These are phyloP conservation scores for Plenodomus tracheiphilus DNA, from an alignment of 2,329 filamentous ascomycete species.

Conservation along the genomic window DNA sequence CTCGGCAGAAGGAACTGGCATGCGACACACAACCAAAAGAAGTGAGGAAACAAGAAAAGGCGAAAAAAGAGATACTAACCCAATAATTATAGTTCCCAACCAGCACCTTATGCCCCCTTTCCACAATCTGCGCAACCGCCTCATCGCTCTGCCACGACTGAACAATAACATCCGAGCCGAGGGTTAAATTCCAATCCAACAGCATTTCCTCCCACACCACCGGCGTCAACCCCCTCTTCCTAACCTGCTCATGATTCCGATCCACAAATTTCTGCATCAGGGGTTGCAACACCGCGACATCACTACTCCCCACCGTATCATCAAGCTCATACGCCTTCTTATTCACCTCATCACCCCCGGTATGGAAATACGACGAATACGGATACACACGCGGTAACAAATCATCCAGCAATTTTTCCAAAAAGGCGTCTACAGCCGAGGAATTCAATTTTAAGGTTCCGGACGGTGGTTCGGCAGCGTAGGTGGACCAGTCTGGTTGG, in stretches of 20 bases:
- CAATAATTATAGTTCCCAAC: conserved; percentile 78
- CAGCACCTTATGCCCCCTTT: conserved; percentile 70
- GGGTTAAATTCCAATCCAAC: conserved; percentile 73
- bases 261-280: conserved; percentile 79
- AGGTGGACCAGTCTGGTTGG: conserved; percentile 57
- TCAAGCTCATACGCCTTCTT: conserved; percentile 74
- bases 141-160: conserved; percentile 75
- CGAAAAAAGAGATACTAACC: conserved; percentile 49
- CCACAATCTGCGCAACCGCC: conserved; percentile 64
- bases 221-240: conserved; percentile 67
- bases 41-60: too few relatives aligned
- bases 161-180: conserved; percentile 72
- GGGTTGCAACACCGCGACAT: conserved; percentile 67
- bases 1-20: too few relatives aligned
- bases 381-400: conserved; percentile 64
- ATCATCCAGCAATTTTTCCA: conserved; percentile 74
- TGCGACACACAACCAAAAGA: too few relatives aligned
- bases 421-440: conserved; percentile 68
- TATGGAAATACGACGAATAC: conserved; percentile 78
- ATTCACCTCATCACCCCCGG: conserved; percentile 87
- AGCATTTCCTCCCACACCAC: conserved; percentile 91
- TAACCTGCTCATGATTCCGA: conserved; percentile 67
- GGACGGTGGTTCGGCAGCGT: conserved; percentile 59
- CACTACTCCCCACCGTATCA: conserved; percentile 67
- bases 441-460: conserved; percentile 77